Conservation (phyloP, 2,329 filamentous ascomycete genomes). For the Bipolaris victoriae region DNA sequence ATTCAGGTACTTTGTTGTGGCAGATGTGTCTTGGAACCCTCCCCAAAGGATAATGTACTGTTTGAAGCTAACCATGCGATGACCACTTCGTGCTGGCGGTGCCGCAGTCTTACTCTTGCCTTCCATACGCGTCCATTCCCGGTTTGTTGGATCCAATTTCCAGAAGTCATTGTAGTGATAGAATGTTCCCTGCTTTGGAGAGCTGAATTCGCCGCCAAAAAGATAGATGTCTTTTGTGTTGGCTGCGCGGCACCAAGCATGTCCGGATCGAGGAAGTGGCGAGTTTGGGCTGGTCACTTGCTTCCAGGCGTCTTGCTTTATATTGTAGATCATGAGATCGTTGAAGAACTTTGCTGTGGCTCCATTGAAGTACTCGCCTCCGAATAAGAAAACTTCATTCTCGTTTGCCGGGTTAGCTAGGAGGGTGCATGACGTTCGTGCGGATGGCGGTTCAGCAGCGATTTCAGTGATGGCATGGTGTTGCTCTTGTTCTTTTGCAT, state of each 20-base stretch:
- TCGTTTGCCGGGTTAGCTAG: constrained; percentile 84
- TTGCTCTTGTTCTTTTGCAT: constrained; percentile 87
- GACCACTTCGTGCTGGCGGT: constrained; percentile 85
- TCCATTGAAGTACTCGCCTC: constrained; percentile 95
- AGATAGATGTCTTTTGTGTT: constrained; percentile 87
- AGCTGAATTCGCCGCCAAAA: constrained; percentile 96
- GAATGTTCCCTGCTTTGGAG: constrained; percentile 95
- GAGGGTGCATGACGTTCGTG: constrained; percentile 80
- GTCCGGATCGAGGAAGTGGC: constrained; percentile 86
- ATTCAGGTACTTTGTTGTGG: constrained; percentile 89
- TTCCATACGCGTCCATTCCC: constrained; percentile 93
- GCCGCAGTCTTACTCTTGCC: constrained; percentile 76
- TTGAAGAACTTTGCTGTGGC: constrained; percentile 76
- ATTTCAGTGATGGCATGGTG: constrained; percentile 93
- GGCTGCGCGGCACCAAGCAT: constrained; percentile 90
- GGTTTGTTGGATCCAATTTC: constrained; percentile 79
- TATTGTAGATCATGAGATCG: constrained; percentile 72
- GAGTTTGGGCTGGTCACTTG: constrained; percentile 89
- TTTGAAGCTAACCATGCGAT: constrained; percentile 96
- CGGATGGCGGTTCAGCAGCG: constrained; percentile 72
- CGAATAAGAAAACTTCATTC: constrained; percentile 89
- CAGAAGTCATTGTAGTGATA: constrained; percentile 99
- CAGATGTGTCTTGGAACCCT: constrained; percentile 95
- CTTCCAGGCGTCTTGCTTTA: constrained; percentile 88
- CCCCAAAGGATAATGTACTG: constrained; percentile 96